These are phyloP conservation scores for Luvunga scandens DNA, from an alignment of 345 rosid genomes.

Conservation along the genomic window DNA sequence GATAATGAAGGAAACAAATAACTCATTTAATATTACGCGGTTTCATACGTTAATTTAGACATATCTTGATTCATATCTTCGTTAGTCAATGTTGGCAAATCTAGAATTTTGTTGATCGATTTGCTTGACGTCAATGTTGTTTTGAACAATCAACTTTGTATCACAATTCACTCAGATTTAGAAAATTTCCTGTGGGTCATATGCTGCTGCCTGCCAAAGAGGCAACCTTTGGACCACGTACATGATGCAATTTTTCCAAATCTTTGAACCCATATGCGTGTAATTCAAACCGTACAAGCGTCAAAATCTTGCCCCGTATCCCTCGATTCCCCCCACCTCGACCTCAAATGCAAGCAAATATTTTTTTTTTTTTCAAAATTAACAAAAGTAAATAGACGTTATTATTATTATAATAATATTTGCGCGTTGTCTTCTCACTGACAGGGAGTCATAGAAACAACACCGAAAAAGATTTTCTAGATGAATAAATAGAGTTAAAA, in stretches of 20 bases:
- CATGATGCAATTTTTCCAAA: not conserved
- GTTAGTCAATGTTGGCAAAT: not conserved
- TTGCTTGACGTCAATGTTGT: not conserved
- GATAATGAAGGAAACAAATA: not conserved
- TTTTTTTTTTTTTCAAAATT: no score
- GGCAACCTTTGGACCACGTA: not conserved
- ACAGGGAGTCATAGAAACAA: slow-evolving; percentile 2
- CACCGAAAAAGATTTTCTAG: not conserved
- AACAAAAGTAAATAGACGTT: no score
- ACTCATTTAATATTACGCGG: not conserved
- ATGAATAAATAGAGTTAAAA: not conserved
- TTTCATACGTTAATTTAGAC: not conserved
- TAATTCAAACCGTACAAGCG: not conserved
- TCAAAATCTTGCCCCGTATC: not conserved
- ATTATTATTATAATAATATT: not conserved
- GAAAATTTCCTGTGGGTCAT: slow-evolving; percentile 7
- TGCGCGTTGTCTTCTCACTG: slow-evolving; percentile 13
- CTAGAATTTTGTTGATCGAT: not conserved
- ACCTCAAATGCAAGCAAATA: not conserved
- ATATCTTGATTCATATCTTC: not conserved
- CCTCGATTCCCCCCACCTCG: not conserved
- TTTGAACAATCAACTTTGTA: not conserved
- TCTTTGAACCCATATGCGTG: not conserved
- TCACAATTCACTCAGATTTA: not conserved
- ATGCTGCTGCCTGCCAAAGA: not conserved